phyloP scores from a whole-genome alignment of 2,329 filamentous ascomycete species.

The Fusarium oxysporum region DNA sequence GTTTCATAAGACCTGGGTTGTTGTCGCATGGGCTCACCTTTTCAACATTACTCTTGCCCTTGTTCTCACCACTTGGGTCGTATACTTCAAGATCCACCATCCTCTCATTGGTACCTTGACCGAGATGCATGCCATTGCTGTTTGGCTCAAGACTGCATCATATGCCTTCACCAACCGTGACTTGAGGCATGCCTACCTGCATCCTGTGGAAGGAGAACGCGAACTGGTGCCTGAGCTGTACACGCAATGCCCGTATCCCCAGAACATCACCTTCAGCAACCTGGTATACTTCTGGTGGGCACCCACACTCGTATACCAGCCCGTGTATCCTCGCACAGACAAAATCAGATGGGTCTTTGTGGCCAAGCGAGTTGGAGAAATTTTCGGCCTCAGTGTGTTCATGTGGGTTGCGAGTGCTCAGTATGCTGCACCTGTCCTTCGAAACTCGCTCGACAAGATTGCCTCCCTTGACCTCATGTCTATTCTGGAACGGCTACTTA shows the following conservation, averaged over 20 bases:
- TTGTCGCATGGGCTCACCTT: constrained; percentile 83
- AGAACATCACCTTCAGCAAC: constrained; percentile 89
- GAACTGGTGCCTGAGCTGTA: constrained; percentile 86
- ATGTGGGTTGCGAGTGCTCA: constrained; percentile 97
- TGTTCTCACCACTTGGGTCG: constrained; percentile 81
- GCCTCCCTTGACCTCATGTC: constrained; percentile 81
- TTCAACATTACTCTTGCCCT: constrained; percentile 87
- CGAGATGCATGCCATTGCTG: constrained; percentile 91
- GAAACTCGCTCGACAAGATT: constrained; percentile 91
- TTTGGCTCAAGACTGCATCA: constrained; percentile 95
- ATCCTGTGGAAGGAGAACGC: constrained; percentile 74
- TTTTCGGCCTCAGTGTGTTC: constrained; percentile 81
- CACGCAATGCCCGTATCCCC: constrained; percentile 83
- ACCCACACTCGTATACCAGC: constrained; percentile 95
- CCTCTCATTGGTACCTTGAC: constrained; percentile 92
- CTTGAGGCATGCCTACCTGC: constrained; percentile 88
- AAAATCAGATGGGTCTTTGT: constrained; percentile 91
- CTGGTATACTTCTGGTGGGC: constrained; percentile 98
- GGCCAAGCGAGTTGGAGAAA: constrained; percentile 82
- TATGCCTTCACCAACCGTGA: constrained; percentile 98
- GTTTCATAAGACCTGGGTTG: constrained; percentile 82
- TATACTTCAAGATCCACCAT: constrained; percentile 93
- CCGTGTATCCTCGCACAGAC: constrained; percentile 88
- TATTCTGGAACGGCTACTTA: constrained; percentile 90
- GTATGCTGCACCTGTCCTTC: constrained; percentile 89